These are phyloP conservation scores for Neurospora sp. DNA, from an alignment of 495 filamentous ascomycete genomes.

Conservation along the genomic window DNA sequence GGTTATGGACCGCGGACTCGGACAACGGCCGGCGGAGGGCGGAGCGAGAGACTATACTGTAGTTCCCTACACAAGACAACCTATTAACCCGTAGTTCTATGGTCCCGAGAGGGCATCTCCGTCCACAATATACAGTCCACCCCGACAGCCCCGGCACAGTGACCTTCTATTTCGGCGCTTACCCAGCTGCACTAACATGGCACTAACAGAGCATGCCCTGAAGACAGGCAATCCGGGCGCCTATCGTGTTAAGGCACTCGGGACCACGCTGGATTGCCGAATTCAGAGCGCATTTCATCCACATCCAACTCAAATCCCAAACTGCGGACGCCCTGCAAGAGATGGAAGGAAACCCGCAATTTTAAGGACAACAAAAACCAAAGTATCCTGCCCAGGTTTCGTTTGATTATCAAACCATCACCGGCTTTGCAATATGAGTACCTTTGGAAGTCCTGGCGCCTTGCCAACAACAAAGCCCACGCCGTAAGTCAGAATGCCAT, in stretches of 20 bases:
- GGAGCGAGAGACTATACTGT: background rate
- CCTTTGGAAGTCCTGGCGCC: constrained; percentile 72
- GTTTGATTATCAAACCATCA: background rate
- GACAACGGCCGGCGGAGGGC: background rate
- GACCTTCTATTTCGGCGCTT: background rate
- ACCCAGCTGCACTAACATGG: background rate
- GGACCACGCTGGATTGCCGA: background rate
- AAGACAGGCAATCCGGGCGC: background rate
- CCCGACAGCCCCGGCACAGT: background rate
- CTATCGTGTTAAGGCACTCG: background rate
- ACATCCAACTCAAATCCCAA: background rate
- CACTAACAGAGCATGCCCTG: background rate
- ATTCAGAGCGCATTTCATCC: background rate
- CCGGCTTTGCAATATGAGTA: constrained; percentile 32
- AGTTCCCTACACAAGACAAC: too few relatives aligned
- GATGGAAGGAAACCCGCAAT: background rate
- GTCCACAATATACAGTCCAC: background rate
- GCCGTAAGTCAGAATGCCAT: constrained; percentile 48
- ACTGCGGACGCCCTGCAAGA: background rate
- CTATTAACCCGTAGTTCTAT: background rate
- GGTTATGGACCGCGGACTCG: background rate
- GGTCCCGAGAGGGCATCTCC: background rate
- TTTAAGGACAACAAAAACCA: background rate
- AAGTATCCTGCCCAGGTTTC: background rate
- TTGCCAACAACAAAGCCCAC: constrained; percentile 62